Conservation (phyloP, 208 protist species). For the Trypanosomatidae sp. region DNA sequence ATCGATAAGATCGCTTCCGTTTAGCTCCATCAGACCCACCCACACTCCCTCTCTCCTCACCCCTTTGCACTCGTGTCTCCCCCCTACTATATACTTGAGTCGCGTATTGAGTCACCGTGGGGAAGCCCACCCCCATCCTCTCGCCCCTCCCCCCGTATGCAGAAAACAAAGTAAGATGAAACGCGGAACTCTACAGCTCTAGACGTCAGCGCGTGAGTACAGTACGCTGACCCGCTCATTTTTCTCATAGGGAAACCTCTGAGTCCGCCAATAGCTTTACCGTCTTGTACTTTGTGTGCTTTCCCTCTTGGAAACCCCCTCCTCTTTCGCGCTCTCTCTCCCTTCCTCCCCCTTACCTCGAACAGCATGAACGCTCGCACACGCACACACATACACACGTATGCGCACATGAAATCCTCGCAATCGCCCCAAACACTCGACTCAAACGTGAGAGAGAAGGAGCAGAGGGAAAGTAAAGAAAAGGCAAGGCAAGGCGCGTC, state of each 20-base stretch:
- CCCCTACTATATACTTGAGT: not conserved
- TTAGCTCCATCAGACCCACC: not conserved
- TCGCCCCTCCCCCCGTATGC: not conserved
- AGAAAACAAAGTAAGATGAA: not conserved
- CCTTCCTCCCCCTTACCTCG: not conserved
- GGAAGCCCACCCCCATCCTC: not conserved
- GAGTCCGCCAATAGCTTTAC: too few species aligned
- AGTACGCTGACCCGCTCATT: not conserved
- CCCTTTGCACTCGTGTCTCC: not conserved
- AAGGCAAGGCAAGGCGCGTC: not conserved
- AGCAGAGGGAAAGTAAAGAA: not conserved
- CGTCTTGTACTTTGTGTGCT: not conserved
- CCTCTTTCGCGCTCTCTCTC: not conserved
- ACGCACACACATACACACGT: not conserved
- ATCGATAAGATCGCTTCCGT: not conserved
- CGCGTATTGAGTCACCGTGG: not conserved
- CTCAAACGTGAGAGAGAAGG: not conserved
- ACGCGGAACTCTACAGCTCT: not conserved
- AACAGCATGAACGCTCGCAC: not conserved
- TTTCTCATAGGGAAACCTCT: not conserved
- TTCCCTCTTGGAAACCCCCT: not conserved
- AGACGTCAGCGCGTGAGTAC: not conserved
- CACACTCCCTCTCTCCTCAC: not conserved
- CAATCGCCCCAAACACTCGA: not conserved
- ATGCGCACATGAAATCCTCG: not conserved